A percentile compares a stretch with the other conserved stretches of the same genome.
Evolutionary conservation across 2,329 filamentous ascomycete genomes (phyloP).

Genomic region (Colletotrichum eremochloae): DNA sequence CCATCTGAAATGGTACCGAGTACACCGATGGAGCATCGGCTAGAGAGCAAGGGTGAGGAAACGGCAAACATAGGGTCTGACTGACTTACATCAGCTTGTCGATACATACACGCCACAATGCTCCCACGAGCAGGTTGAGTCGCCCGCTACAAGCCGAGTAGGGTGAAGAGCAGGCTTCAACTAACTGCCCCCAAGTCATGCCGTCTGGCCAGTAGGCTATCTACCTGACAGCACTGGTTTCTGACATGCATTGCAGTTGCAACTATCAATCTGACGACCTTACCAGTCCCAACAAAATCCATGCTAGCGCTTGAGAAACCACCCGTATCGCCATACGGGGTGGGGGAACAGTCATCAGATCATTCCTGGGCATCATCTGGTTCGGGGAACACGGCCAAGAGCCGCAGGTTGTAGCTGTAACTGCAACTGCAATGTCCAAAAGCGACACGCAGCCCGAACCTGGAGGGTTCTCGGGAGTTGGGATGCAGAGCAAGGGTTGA

Average conservation of each 20-base stretch:
- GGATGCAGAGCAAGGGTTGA: background rate
- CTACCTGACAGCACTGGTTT: too few relatives aligned
- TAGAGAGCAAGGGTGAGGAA: background rate
- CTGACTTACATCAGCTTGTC: background rate
- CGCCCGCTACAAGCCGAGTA: background rate
- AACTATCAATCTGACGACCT: background rate
- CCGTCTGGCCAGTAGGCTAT: too few relatives aligned
- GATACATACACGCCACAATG: background rate
- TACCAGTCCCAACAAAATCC: background rate
- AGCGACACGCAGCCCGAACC: background rate
- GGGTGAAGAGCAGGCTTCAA: background rate
- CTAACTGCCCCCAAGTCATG: background rate
- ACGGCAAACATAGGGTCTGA: too few relatives aligned
- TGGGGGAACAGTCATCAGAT: background rate
- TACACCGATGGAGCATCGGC: background rate
- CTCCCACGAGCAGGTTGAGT: too few relatives aligned
- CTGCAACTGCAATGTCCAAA: background rate
- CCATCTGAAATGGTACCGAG: too few relatives aligned
- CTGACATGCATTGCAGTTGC: slow-evolving; percentile 1
- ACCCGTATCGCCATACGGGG: background rate
- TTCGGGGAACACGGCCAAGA: background rate
- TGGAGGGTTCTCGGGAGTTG: background rate
- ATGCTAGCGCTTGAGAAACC: background rate
- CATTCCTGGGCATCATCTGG: background rate
- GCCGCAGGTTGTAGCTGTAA: slow-evolving; percentile 1